Evolutionary conservation across 2,329 filamentous ascomycete species (phyloP).

Genomic region (Cryphonectria japonica): DNA sequence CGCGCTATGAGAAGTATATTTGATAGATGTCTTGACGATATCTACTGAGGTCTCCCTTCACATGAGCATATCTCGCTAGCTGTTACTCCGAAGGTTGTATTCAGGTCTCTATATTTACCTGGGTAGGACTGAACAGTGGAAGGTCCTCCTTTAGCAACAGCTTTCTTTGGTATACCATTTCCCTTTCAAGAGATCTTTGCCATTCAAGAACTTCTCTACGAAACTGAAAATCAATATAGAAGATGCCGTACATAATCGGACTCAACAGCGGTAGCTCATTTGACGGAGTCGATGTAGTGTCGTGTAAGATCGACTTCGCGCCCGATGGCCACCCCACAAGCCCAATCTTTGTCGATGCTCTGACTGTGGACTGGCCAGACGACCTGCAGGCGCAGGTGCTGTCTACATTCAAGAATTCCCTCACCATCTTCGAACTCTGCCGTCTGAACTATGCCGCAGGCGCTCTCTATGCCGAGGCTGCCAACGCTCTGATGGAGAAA

Average conservation of each 20-base stretch:
- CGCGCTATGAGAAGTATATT: too few species aligned
- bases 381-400: constrained; percentile 36
- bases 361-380: constrained; percentile 37
- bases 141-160: too few species aligned
- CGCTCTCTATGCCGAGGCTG: constrained; percentile 37
- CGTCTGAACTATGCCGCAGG: constrained; percentile 39
- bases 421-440: constrained; percentile 37
- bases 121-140: too few species aligned
- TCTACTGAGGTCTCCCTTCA: neutral
- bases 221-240: neutral
- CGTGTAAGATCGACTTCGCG: constrained; percentile 36
- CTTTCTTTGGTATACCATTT: too few species aligned
- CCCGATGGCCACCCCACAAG: constrained; percentile 37
- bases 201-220: neutral
- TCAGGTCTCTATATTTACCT: too few species aligned
- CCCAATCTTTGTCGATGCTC: constrained; percentile 35
- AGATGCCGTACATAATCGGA: constrained; percentile 35
- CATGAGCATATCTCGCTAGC: neutral
- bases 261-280: constrained; percentile 39
- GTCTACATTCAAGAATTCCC: constrained; percentile 35
- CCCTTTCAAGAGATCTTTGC: neutral
- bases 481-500: constrained; percentile 33
- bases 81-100: too few species aligned
- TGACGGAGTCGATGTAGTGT: constrained; percentile 38
- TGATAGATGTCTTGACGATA: neutral